Conservation (phyloP, 1,284 basidiomycete genomes). For the Lentinula novae-zelandiae region DNA sequence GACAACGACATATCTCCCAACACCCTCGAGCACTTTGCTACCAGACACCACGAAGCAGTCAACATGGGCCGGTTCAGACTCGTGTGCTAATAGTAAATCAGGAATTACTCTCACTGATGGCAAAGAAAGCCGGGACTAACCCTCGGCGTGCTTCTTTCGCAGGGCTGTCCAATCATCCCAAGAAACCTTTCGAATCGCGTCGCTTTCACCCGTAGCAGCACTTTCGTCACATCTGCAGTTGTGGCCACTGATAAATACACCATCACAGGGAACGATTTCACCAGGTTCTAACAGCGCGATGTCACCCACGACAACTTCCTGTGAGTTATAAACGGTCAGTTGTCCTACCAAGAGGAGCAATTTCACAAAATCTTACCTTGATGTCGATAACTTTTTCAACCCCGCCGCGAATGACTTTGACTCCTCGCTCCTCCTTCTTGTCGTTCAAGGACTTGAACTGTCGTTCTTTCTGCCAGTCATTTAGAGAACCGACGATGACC, state of each 20-base stretch:
- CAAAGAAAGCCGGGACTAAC: conserved; percentile 3
- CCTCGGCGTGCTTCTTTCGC: conserved; percentile 26
- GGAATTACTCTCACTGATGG: neutral
- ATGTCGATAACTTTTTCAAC: conserved; percentile 79
- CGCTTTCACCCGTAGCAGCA: conserved; percentile 93
- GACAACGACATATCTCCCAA: conserved; percentile 90
- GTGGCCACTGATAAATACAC: conserved; percentile 89
- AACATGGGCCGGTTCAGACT: conserved; percentile 49
- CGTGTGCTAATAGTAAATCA: neutral
- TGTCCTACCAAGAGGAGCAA: neutral
- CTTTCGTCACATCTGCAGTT: conserved; percentile 97
- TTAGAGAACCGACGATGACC: conserved; percentile 85
- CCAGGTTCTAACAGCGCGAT: conserved; percentile 91
- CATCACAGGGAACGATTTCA: conserved; percentile 94
- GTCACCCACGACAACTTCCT: conserved; percentile 94
- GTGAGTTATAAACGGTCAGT: conserved; percentile 14
- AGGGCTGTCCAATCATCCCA: conserved; percentile 74
- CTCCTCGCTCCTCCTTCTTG: conserved; percentile 91
- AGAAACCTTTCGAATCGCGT: conserved; percentile 87
- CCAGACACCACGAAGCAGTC: conserved; percentile 95
- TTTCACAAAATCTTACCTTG: conserved; percentile 42
- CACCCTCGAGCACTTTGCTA: conserved; percentile 93
- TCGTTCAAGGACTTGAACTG: conserved; percentile 93
- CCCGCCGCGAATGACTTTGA: conserved; percentile 90
- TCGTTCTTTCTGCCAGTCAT: conserved; percentile 96